phyloP scores from a whole-genome alignment of 805 yeast genomes.

The Helenozyma baotianmanensis region DNA sequence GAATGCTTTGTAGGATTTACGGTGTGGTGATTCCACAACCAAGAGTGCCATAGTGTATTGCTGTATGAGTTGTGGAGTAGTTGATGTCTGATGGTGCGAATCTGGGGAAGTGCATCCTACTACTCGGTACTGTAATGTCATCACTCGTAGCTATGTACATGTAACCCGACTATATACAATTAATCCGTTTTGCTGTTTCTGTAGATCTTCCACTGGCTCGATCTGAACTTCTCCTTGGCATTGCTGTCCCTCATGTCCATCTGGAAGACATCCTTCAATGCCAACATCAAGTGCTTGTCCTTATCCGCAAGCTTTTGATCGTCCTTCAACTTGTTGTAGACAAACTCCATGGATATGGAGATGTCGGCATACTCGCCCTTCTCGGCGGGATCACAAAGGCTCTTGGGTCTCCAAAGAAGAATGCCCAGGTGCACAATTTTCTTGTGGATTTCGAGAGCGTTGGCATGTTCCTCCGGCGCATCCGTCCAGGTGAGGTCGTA shows the following conservation, averaged over 20 bases:
- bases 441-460: conserved; percentile 20
- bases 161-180: background rate
- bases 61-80: too few relatives aligned
- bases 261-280: conserved; percentile 16
- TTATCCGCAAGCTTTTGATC: conserved; percentile 9
- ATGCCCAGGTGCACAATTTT: conserved; percentile 26
- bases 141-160: background rate
- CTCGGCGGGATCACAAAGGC: conserved; percentile 17
- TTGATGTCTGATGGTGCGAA: too few relatives aligned
- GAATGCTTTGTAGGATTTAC: conserved; percentile 8
- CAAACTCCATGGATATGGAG: conserved; percentile 20
- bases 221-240: conserved; percentile 11
- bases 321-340: conserved; percentile 19
- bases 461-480: conserved; percentile 10
- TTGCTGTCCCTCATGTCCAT: conserved; percentile 10
- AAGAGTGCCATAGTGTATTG: background rate
- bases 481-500: conserved; percentile 24
- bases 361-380: conserved; percentile 16
- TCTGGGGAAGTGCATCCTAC: too few relatives aligned
- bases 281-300: conserved; percentile 18
- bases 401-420: conserved; percentile 24
- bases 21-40: conserved; percentile 1
- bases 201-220: conserved; percentile 11
- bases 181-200: background rate
- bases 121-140: too few relatives aligned